These are phyloP conservation scores for Fusarium continuum DNA, from an alignment of 2,329 filamentous ascomycete genomes.

Conservation along the genomic window DNA sequence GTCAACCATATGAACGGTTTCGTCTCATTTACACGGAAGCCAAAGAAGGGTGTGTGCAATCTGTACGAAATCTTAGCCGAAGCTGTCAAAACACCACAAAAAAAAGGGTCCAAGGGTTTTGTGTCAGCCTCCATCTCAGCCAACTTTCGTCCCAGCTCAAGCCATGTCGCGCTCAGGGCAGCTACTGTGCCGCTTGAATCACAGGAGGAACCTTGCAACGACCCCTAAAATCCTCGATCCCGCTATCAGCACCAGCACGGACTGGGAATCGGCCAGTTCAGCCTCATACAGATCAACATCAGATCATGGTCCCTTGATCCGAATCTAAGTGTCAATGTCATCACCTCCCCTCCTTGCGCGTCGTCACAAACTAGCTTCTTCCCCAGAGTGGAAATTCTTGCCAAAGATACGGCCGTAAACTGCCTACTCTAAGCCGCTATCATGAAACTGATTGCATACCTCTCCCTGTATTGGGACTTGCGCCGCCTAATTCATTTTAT, in stretches of 20 bases:
- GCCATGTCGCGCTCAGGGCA: neutral
- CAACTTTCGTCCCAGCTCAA: neutral
- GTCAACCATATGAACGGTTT: neutral
- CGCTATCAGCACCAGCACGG: neutral
- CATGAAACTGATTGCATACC: slow-evolving; percentile 13
- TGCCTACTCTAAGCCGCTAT: neutral
- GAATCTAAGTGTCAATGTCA: neutral
- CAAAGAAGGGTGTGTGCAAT: neutral
- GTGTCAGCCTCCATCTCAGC: slow-evolving; percentile 28
- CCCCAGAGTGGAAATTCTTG: neutral
- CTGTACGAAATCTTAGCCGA: neutral
- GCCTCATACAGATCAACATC: slow-evolving; percentile 3
- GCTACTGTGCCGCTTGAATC: neutral
- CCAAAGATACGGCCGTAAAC: neutral
- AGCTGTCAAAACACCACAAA: slow-evolving; percentile 7
- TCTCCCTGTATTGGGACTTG: slow-evolving; percentile 1
- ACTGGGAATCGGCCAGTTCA: neutral
- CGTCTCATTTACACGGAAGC: slow-evolving; percentile 7
- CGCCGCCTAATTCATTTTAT: slow-evolving; percentile 4
- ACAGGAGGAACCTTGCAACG: neutral
- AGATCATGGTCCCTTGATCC: neutral
- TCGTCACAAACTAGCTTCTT: neutral
- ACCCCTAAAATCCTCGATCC: slow-evolving; percentile 17
- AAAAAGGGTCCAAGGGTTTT: slow-evolving; percentile 21
- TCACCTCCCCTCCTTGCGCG: neutral